Conservation (phyloP, 2,329 filamentous ascomycete genomes). For the Hymenoscyphus linearis region DNA sequence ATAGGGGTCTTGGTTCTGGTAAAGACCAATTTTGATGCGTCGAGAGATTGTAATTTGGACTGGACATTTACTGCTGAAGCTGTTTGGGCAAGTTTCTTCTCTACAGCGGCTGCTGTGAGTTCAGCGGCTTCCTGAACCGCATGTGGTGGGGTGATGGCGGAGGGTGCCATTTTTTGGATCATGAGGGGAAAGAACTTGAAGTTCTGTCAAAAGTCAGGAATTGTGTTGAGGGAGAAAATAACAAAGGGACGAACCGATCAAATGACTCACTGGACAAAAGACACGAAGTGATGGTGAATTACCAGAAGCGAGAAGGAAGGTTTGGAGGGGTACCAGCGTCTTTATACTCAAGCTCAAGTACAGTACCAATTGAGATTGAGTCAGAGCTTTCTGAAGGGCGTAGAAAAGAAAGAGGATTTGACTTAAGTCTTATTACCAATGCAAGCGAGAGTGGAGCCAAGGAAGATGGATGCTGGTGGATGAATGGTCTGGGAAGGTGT, state of each 20-base stretch:
- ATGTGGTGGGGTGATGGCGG: constrained; percentile 36
- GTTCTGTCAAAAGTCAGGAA: not conserved
- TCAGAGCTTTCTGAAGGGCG: constrained; percentile 3
- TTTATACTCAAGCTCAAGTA: no score
- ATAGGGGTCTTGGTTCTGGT: constrained; percentile 46
- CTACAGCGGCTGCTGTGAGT: constrained; percentile 47
- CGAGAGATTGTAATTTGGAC: constrained; percentile 40
- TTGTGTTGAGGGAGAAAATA: not conserved
- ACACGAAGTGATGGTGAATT: not conserved
- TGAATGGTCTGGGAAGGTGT: not conserved
- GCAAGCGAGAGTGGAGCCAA: not conserved
- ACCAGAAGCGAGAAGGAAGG: not conserved
- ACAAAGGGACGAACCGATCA: constrained; percentile 2
- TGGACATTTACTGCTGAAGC: constrained; percentile 55
- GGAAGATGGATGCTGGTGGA: not conserved
- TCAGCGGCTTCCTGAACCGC: constrained; percentile 42
- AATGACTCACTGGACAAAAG: not conserved
- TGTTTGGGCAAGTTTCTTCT: constrained; percentile 39
- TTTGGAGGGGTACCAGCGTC: not conserved
- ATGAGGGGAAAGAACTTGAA: not conserved
- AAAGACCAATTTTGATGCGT: constrained; percentile 57
- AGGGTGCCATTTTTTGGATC: constrained; percentile 41
- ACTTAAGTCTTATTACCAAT: not conserved
- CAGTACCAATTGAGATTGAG: constrained; percentile 1
- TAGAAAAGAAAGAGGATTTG: not conserved